Percentiles rank a stretch among this genome's conserved stretches.
Conservation (phyloP, 345 rosid species). For the Noccaea caerulescens region DNA sequence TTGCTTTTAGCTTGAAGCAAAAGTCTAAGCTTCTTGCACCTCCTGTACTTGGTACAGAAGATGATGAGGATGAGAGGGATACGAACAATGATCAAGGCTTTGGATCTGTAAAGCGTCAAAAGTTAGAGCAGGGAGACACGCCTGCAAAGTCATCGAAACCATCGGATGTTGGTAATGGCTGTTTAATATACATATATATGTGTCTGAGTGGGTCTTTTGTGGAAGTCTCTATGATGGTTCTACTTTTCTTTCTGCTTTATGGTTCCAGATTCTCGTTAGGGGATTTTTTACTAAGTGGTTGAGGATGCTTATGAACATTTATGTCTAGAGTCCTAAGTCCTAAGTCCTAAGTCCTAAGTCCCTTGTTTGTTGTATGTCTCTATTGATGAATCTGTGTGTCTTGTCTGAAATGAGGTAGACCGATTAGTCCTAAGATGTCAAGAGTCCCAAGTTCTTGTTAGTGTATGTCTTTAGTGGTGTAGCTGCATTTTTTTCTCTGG, state of each 20-base stretch:
- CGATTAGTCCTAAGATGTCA: constrained; percentile 11
- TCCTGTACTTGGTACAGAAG: constrained; percentile 80
- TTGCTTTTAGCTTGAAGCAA: constrained; percentile 96
- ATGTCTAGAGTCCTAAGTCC: constrained; percentile 10
- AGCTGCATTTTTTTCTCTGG: constrained; percentile 27
- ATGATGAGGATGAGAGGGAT: constrained; percentile 79
- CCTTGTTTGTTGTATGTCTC: constrained; percentile 7
- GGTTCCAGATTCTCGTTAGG: not conserved
- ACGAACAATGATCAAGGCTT: constrained; percentile 51
- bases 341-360: not conserved
- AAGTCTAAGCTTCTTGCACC: constrained; percentile 91
- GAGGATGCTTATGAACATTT: constrained; percentile 1
- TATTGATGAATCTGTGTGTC: not conserved
- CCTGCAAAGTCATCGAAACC: constrained; percentile 55
- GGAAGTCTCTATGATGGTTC: constrained; percentile 31
- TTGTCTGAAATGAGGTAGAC: not conserved
- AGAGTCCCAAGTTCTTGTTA: constrained; percentile 3
- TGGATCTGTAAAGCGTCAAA: constrained; percentile 67
- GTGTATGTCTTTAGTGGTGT: not conserved
- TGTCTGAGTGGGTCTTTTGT: constrained; percentile 38
- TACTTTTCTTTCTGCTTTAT: constrained; percentile 14
- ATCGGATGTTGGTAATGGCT: constrained; percentile 83
- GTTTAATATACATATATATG: constrained; percentile 45
- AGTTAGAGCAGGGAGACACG: constrained; percentile 56
- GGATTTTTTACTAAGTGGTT: not conserved